Conservation (phyloP, 805 yeast species). For the Starmerella vaccinii region DNA sequence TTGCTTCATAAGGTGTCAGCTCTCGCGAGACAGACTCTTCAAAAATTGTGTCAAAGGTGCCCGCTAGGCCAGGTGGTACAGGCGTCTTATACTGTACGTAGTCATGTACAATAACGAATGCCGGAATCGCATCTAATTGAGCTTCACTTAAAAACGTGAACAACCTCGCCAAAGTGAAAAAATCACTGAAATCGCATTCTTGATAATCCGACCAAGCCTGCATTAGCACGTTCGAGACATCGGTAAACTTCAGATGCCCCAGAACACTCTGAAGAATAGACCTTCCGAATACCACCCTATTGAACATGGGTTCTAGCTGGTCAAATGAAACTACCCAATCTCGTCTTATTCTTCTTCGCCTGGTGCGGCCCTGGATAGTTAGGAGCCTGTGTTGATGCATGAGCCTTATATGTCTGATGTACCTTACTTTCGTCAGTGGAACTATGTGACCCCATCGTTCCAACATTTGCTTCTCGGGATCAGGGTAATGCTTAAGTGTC, state of each 20-base stretch:
- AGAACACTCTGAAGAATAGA: background rate
- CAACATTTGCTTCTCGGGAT: no score
- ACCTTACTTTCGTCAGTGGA: background rate
- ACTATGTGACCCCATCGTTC: no score
- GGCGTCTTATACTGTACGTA: background rate
- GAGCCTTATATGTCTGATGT: background rate
- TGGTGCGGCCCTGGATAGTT: background rate
- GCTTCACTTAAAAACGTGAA: background rate
- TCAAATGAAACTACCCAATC: background rate
- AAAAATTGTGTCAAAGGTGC: background rate
- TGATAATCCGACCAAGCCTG: background rate
- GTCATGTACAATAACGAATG: background rate
- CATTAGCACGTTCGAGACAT: background rate
- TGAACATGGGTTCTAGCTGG: background rate
- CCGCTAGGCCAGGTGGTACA: background rate
- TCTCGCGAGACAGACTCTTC: no score
- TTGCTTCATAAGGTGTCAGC: no score
- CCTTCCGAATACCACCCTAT: background rate
- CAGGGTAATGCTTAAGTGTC: no score
- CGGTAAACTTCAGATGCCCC: background rate
- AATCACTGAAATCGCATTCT: constrained; percentile 8
- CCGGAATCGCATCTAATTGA: background rate
- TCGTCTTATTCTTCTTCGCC: background rate
- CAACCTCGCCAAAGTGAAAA: constrained; percentile 1
- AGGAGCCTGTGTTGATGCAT: background rate